A percentile compares a stretch with the other conserved stretches of the same genome.
Conservation (phyloP, 257 asterid species). For the Linderniella brevidens region DNA sequence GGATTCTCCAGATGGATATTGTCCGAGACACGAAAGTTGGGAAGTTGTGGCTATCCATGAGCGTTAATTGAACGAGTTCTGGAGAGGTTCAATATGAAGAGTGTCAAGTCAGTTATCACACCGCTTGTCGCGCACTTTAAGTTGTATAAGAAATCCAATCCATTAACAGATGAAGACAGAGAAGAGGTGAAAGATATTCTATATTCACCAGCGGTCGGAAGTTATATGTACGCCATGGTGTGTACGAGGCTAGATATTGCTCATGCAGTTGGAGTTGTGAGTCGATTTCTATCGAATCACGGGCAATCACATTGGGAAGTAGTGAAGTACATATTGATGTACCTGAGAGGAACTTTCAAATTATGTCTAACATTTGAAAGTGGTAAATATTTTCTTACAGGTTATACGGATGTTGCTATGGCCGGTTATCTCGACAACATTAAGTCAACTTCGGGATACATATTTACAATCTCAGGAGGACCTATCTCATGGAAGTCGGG, state of each 20-base stretch:
- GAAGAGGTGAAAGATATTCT: neutral
- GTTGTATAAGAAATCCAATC: neutral
- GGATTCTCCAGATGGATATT: neutral
- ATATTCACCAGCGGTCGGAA: constrained; percentile 2
- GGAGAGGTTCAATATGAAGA: neutral
- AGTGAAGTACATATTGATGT: neutral
- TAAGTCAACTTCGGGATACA: neutral
- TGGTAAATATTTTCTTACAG: neutral
- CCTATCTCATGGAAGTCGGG: neutral
- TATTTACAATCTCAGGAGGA: neutral
- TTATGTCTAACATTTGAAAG: constrained; percentile 1
- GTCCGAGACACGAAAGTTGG: neutral
- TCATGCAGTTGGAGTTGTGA: neutral
- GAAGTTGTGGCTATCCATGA: neutral
- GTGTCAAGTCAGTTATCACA: neutral
- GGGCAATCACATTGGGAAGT: constrained; percentile 1
- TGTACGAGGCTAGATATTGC: neutral
- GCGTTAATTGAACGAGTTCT: neutral
- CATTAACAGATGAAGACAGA: neutral
- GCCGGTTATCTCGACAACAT: neutral
- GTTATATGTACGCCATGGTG: constrained; percentile 1
- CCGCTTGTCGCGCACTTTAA: neutral
- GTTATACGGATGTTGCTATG: neutral
- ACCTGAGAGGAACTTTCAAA: constrained; percentile 3
- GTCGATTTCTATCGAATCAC: neutral